These are phyloP conservation scores for Colletotrichum melonis DNA, from an alignment of 2,329 filamentous ascomycete species.

Conservation along the genomic window DNA sequence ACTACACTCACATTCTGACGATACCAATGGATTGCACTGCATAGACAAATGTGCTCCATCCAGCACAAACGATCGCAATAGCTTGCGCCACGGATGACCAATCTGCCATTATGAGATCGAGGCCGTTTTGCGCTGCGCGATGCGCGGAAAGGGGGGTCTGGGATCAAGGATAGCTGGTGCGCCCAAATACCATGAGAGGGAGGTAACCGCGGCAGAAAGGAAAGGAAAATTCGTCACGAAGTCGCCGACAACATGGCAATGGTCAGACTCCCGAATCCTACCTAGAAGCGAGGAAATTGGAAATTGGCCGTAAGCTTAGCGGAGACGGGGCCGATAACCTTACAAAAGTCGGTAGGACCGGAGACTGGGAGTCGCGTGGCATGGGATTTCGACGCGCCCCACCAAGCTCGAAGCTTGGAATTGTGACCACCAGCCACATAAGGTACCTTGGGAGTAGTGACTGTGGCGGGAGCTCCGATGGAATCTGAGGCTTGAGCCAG, in stretches of 20 bases:
- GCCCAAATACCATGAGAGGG: conserved; percentile 8
- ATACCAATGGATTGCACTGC: conserved; percentile 67
- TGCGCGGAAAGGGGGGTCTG: background rate
- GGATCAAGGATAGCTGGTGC: conserved; percentile 40
- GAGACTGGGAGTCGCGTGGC: conserved; percentile 4
- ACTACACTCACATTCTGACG: conserved; percentile 61
- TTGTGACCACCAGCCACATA: conserved; percentile 2
- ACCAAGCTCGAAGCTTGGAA: conserved; percentile 1
- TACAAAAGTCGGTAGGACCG: conserved; percentile 2
- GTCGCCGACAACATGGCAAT: background rate
- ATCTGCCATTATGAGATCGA: conserved; percentile 8
- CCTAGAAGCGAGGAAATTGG: background rate
- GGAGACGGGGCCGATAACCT: background rate
- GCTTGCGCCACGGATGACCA: conserved; percentile 45
- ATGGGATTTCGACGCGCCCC: conserved; percentile 22
- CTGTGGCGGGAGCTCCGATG: background rate
- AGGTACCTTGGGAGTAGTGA: background rate
- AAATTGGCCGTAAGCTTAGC: background rate
- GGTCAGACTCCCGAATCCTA: background rate
- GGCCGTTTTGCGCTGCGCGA: background rate
- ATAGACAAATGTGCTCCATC: conserved; percentile 65
- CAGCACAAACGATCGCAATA: conserved; percentile 59
- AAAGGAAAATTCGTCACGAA: background rate
- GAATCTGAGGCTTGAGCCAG: too few relatives aligned
- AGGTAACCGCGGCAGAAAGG: background rate